Base-by-base conservation (phyloP, 1,284 basidiomycete genomes). In the Cryptococcus sp. region DNA sequence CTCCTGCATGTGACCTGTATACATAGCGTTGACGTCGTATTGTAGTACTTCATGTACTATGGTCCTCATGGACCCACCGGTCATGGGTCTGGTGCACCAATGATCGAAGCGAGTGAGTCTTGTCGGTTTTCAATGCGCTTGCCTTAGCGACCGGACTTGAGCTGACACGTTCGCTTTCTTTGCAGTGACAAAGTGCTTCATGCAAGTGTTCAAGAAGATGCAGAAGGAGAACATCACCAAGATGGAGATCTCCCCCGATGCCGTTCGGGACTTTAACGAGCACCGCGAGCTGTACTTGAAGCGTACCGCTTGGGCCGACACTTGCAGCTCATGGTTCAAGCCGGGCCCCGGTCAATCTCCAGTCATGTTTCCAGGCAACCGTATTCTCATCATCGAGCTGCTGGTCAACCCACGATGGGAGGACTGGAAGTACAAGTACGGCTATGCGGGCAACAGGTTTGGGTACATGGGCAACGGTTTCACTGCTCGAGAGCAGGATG, bases 261-360 rank as follows among this genome's bases (percentile, higher is more conserved):
- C 70, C 0, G 63, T 68, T n/a, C 56, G 67, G 20, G 69, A 76
- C 59, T 73, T 65, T 66, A 62, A 68, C 67, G 67, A 65, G 45
- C 71, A 73, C 56, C 54, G 66, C n/a, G 64, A 70, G 53, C 55
- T 64, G 13, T 66, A 66, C 47, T 52, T 72, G 46, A 64, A 65
- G 40, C 54, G 64, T 15, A 72, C 67, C 17, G 59, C 64, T 13
- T 72, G 70, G 70, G 60, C 69, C 44, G 54, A 56, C 27, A 61
- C 52, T 27, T 72, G 70, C 60, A 59, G 59, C 23, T 54, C 59
- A 19, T 68, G 69, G 71, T 67, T 67, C 66, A 62, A 71, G 61
- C 49, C 54, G 39, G 68, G 68, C 31, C 54, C 47, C 20, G 60
- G 41, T 53, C 62, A n/a, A 48, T 56, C 47, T 51, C 57, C 59